A percentile compares a stretch with the other conserved stretches of the same genome.
phyloP scores from a whole-genome alignment of 75 land plant species.

The Pseudotsuga menziesii region DNA sequence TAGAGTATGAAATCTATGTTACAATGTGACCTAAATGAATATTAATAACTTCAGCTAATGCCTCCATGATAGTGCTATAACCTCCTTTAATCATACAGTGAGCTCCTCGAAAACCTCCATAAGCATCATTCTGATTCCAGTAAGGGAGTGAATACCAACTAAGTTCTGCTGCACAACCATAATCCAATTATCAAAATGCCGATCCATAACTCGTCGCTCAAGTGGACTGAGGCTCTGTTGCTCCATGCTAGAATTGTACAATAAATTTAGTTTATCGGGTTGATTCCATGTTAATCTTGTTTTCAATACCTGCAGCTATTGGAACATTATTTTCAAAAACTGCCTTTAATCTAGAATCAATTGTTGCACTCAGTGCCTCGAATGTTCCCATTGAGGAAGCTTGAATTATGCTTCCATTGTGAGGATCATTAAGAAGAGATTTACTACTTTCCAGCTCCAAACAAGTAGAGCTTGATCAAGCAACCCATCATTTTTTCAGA shows the following conservation, averaged over 20 bases:
- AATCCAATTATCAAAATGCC: conserved; percentile 97
- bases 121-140: conserved; percentile 95
- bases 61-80: conserved; percentile 70
- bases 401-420: neutral
- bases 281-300: conserved; percentile 1
- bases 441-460: neutral
- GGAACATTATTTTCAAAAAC: conserved; percentile 7
- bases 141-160: conserved; percentile 83
- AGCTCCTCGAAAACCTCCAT: conserved; percentile 98
- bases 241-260: neutral
- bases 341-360: conserved; percentile 7
- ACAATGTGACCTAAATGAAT: conserved; percentile 64
- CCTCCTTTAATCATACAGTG: conserved; percentile 99
- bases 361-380: neutral
- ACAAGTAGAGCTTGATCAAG: conserved; percentile 1
- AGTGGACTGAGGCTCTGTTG: conserved; percentile 55
- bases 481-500: conserved; percentile 44
- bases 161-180: conserved; percentile 92
- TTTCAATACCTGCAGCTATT: conserved; percentile 2
- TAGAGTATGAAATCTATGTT: conserved; percentile 47
- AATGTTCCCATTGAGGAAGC: conserved; percentile 7
- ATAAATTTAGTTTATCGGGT: neutral
- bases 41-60: conserved; percentile 60
- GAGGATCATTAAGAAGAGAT: too few species aligned
- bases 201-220: conserved; percentile 94